Percentiles rank a stretch among this genome's conserved stretches.
These are phyloP conservation scores for Neopestalotiopsis sp. DNA, from an alignment of 2,329 filamentous ascomycete species.

Conservation along the genomic window DNA sequence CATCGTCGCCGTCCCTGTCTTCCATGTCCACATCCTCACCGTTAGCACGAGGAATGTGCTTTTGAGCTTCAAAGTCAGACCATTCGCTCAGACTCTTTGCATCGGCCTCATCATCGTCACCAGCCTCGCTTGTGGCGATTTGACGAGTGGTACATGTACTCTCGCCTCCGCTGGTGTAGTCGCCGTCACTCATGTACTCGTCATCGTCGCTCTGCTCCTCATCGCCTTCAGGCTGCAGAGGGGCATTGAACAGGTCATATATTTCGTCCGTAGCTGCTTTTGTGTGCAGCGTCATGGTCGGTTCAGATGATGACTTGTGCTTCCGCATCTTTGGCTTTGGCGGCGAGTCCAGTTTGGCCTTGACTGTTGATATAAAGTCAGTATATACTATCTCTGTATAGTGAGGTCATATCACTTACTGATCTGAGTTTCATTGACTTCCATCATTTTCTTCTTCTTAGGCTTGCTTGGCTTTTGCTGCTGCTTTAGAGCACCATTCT, in stretches of 20 bases:
- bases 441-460: constrained; percentile 80
- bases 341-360: constrained; percentile 91
- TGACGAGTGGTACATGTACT: constrained; percentile 81
- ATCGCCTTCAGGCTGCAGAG: constrained; percentile 55
- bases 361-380: constrained; percentile 62
- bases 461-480: constrained; percentile 52
- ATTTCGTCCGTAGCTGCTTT: constrained; percentile 96
- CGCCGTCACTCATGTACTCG: constrained; percentile 73
- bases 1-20: constrained; percentile 43
- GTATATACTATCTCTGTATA: neutral
- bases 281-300: constrained; percentile 98
- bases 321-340: constrained; percentile 83
- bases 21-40: constrained; percentile 37
- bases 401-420: constrained; percentile 60
- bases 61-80: constrained; percentile 84
- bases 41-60: constrained; percentile 65
- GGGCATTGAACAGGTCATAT: constrained; percentile 95
- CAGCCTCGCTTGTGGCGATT: constrained; percentile 53
- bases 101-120: constrained; percentile 57
- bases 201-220: constrained; percentile 59
- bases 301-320: constrained; percentile 67
- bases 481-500: constrained; percentile 61
- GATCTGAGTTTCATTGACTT: constrained; percentile 91
- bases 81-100: constrained; percentile 77
- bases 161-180: constrained; percentile 86